Base-by-base conservation (phyloP, 306 rosid genomes). In the Vigna nakashimae region DNA sequence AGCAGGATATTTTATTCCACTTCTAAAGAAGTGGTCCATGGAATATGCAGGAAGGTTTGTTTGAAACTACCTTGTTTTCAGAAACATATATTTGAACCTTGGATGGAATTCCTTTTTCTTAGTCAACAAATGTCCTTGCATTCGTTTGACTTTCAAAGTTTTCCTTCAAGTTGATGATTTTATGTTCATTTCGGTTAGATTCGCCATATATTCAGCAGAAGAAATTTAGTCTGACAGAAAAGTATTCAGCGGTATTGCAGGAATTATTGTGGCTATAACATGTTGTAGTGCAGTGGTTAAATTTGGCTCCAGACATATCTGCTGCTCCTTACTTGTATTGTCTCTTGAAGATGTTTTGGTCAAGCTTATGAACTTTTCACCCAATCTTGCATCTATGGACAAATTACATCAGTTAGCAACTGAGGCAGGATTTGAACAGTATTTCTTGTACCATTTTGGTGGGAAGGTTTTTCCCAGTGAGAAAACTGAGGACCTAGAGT, bases 21-120 rank as follows among this genome's bases (percentile, higher is more conserved):
- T 88, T 85, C 82, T 89, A 22, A 91, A 86, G 60, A 83, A 84
- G 78, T 91, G 90, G 92, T 86, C 97, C 32, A 57, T 81, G 91
- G 90, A 91, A 58, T 91, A 91, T 75, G 92, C 93, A 13, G 93
- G 97, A 89, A 89, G 97, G 93, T 89, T 83, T 73, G 92, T 69
- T 77, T 84, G 49, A 51, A 82, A 55, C 68, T 69, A 49, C 74
- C 82, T 77, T 79, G 34, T 30, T 69, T 78, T 64, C 65, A 65
- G 66, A 73, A 67, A 66, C 65, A 76, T 28, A 75, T 72, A 24
- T 65, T 79, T 48, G 48, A 32, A 42, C 36, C 65, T 56, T 81
- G 56, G 66, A 69, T 34, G 36, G 45, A 40, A 58, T 34, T 55
- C 40, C 14, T 42, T 16, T 73, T 52, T 56, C 68, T 15, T 42